Evolutionary conservation across 345 rosid genomes (phyloP), one percentile per base, ranked within the genome.

Genomic region (Gossypium turneri): DNA sequence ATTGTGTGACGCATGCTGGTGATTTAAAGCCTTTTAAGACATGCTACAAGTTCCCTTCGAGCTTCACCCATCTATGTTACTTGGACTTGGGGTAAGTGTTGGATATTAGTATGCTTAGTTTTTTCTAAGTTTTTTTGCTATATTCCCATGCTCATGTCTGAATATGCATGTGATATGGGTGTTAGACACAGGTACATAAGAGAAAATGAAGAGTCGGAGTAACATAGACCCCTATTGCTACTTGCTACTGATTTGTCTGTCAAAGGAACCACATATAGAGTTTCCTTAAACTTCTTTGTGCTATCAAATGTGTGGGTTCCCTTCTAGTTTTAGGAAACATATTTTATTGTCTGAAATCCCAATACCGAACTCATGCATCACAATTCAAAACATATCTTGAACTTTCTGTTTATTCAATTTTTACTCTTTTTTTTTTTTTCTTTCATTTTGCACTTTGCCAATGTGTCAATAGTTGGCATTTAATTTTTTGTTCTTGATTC

Each of bases 1-100:
- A 55, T 43, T 58, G 25, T 73, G 56, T 50, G 58, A 9, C 51
- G 73, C 51, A 50, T 68, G 45, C 59, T 51, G 59, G 45, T 69
- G 58, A 50, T 24, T 68, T 48, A 68, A 50, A 68, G 44, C 72
- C 57, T 50, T 25, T 69, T 25, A 68, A 50, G 72, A 68, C 17
- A 38, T 15, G 72, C 56, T 50, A 48, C 43, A 50, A 50, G 55
- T 12, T 22, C 55, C 34, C 7, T 2, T 66, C 2, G 41, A 34
- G 41, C 41, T 34, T 34, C 41, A 34, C 41, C 41, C 41, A 34
- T 34, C 41, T 34, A 34, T 34, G 41, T 34, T 34, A 34, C 41
- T 34, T 34, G 41, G 41, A 34, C 41, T 34, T 34, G 41, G 41
- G 41, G 41, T 34, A 5, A 34, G 7, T 34, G 7, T 1, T 34